Percentiles rank a stretch among this genome's conserved stretches.
phyloP scores from a whole-genome alignment of 2,329 filamentous ascomycete species.

The Colletotrichum gigasporum region DNA sequence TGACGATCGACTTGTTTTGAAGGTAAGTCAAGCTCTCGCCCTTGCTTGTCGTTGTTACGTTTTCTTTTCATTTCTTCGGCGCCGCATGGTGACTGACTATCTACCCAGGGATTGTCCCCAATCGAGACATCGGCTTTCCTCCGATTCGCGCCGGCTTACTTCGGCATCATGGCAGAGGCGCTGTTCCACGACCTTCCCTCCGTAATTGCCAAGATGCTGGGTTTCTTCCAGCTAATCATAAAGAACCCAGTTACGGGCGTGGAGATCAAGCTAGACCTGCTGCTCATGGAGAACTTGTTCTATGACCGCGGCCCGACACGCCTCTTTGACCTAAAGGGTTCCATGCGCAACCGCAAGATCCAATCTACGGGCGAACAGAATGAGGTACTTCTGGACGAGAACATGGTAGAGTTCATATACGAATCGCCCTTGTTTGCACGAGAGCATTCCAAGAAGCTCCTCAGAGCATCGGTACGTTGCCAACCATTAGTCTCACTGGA shows the following conservation, averaged over 20 bases:
- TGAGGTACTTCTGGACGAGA: slow-evolving; percentile 95
- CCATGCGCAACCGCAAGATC: slow-evolving; percentile 98
- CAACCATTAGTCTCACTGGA: neutral
- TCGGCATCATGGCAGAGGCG: slow-evolving; percentile 95
- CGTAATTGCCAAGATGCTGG: slow-evolving; percentile 99
- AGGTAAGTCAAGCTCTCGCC: slow-evolving; percentile 51
- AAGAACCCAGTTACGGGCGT: slow-evolving; percentile 92
- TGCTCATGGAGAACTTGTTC: slow-evolving; percentile 98
- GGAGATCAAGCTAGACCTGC: slow-evolving; percentile 92
- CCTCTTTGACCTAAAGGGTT: slow-evolving; percentile 95
- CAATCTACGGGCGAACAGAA: slow-evolving; percentile 95
- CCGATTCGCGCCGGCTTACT: slow-evolving; percentile 95
- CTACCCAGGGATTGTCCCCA: slow-evolving; percentile 77
- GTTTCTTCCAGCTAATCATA: slow-evolving; percentile 96
- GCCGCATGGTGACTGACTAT: slow-evolving; percentile 31
- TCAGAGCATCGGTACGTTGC: slow-evolving; percentile 74
- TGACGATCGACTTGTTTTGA: slow-evolving; percentile 92
- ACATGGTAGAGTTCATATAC: slow-evolving; percentile 99
- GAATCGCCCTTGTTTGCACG: slow-evolving; percentile 95
- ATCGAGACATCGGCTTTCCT: slow-evolving; percentile 95
- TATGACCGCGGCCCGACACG: slow-evolving; percentile 92
- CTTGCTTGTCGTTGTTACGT: neutral
- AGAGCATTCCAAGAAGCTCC: slow-evolving; percentile 94
- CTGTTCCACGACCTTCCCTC: slow-evolving; percentile 95
- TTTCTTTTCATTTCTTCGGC: no score